Conservation (phyloP, 2,329 filamentous ascomycete species). For the Byssothecium circinans region DNA sequence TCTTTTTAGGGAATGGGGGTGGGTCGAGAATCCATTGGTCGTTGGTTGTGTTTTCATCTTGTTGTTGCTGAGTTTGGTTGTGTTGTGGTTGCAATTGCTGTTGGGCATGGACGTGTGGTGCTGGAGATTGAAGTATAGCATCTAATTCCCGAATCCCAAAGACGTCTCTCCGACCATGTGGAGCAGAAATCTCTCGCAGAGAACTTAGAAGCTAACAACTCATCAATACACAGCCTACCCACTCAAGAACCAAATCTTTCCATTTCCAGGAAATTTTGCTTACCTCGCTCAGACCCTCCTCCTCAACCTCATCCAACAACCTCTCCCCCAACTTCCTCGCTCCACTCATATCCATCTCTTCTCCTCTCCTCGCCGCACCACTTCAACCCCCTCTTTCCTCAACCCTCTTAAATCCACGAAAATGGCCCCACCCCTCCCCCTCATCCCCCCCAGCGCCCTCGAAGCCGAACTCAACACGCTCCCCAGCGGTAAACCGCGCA, state of each 20-base stretch:
- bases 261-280: not conserved
- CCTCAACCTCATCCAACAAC: slow-evolving; percentile 49
- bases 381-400: slow-evolving; percentile 4
- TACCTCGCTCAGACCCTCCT: slow-evolving; percentile 35
- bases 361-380: not conserved
- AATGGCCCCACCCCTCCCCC: slow-evolving; percentile 60
- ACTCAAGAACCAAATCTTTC: too few relatives aligned
- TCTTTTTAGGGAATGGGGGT: not conserved
- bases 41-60: not conserved
- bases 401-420: not conserved
- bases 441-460: slow-evolving; percentile 57
- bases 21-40: slow-evolving; percentile 3
- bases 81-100: slow-evolving; percentile 2
- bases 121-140: slow-evolving; percentile 15
- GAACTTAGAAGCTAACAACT: slow-evolving; percentile 51
- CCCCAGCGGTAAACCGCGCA: slow-evolving; percentile 55
- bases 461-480: slow-evolving; percentile 54
- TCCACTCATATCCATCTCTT: slow-evolving; percentile 19
- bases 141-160: slow-evolving; percentile 55
- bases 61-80: slow-evolving; percentile 5
- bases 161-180: slow-evolving; percentile 11
- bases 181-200: slow-evolving; percentile 31
- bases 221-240: too few relatives aligned
- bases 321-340: slow-evolving; percentile 55
- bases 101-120: too few relatives aligned